Evolutionary conservation across 2,329 filamentous ascomycete species (phyloP), one percentile per base, ranked within the genome.

Genomic region (Pseudocercospora vitis): DNA sequence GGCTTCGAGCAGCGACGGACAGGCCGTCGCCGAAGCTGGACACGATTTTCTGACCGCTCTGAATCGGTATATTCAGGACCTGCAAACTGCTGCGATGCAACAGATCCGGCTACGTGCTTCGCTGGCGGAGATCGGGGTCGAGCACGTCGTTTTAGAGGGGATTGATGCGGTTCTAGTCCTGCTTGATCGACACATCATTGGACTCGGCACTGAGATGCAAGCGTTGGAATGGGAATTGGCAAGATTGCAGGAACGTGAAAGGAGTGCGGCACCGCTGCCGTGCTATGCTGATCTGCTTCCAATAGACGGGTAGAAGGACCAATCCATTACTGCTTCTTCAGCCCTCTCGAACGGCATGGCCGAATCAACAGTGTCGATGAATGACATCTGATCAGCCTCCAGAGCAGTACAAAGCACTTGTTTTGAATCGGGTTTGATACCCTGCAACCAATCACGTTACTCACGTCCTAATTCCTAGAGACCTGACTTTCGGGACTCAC

Each of bases 391-490:
- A 47, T 74, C 72, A 46, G 69, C 68, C 3, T 70, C 63, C 52
- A 73, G 69, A 47, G 74, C 74, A 26, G 56, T 59, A 23, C 70
- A 57, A 64, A 74, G 70, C 56, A 70, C 68, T 56, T 81, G 77
- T 54, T 75, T 76, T 26, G 53, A 65, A 2, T 61, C 61, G 7
- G 57, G 53, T n/a, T 61, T 61, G 16, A 66, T 55, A 4, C 51
- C 16, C 50, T 48, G 51, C 47, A 16, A 29, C 57, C n/a, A 35
- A 35, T 7, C 7, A 19, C 7, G 12, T 12, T 26, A 40, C n/a
- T 16, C 19, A 18, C 7, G 21, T 29, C 24, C 11, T 37, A 45
- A 9, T n/a, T n/a, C n/a, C n/a, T n/a, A n/a, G n/a, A n/a, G n/a
- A n/a, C n/a, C n/a, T n/a, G n/a, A n/a, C n/a, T n/a, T n/a, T n/a